Evolutionary conservation across 345 rosid genomes (phyloP), one percentile per base, ranked within the genome.

Genomic region (Eutrema japonicum): DNA sequence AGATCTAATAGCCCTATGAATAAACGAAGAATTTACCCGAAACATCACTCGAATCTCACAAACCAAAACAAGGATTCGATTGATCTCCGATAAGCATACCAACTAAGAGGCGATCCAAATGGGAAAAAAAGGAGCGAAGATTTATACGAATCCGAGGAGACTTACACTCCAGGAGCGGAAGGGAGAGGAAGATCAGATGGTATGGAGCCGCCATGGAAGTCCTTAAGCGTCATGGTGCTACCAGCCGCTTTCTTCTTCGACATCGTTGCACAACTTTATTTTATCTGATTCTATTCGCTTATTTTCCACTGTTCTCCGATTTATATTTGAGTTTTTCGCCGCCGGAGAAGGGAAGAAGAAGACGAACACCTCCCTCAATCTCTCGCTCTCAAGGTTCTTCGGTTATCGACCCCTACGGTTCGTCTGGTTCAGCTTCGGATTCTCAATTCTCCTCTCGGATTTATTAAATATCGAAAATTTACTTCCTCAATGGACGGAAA

Each of bases 151-250:
- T 68, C 70, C 3, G 3, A 6, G 35, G 42, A 69, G 33, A 77
- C 87, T 85, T 85, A 90, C 98, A 86, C 85, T 77, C 96, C 95
- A 70, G 95, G 98, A 75, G 96, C 96, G 30, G 98, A 92, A 78
- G 98, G 98, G 12, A 92, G 89, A 73, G 84, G 83, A 64, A 90
- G 87, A 85, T 92, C 93, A 70, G 93, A 63, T 43, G 95, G 95
- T 59, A 92, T 92, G 37, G 95, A 88, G 63, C 96, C 96, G 76
- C 98, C 96, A 76, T 90, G 98, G 82, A 92, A 92, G 66, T 87
- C 98, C 85, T 88, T 90, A 42, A 92, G 89, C 58, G 91, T 88
- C 95, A 92, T 90, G 27, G 98, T 91, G 76, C 82, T 83, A 66
- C 90, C 89, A 57, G 77, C 58, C 70, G 66, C 77, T 64, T 90